phyloP scores from a whole-genome alignment of 2,329 filamentous ascomycete genomes.

The Ophiostoma sp. region DNA sequence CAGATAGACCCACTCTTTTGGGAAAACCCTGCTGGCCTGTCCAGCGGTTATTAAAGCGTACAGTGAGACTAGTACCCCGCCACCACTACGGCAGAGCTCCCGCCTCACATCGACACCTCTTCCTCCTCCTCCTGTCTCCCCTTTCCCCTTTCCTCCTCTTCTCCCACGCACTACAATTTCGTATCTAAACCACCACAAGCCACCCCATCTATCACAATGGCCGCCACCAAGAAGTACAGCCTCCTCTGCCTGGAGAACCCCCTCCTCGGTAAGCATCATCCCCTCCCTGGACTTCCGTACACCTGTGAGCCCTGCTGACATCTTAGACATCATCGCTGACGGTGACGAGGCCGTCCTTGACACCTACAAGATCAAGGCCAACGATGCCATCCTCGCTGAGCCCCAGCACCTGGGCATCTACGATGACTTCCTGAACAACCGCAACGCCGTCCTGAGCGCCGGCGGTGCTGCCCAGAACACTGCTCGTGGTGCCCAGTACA shows the following conservation, averaged over 20 bases:
- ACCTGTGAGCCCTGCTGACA: background rate
- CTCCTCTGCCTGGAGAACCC: slow-evolving; percentile 96
- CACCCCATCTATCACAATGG: slow-evolving; percentile 49
- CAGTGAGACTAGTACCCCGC: slow-evolving; percentile 8
- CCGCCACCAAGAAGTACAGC: slow-evolving; percentile 61
- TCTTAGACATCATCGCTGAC: slow-evolving; percentile 77
- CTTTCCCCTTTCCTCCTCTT: background rate
- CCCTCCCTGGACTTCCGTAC: background rate
- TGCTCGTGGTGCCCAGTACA: slow-evolving; percentile 91
- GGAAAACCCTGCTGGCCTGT: slow-evolving; percentile 25
- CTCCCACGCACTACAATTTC: background rate
- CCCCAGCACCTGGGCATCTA: slow-evolving; percentile 84
- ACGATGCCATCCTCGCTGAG: slow-evolving; percentile 95
- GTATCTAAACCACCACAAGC: background rate
- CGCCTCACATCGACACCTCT: slow-evolving; percentile 1
- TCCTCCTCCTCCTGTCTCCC: background rate
- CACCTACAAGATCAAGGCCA: slow-evolving; percentile 90
- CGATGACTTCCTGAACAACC: slow-evolving; percentile 89
- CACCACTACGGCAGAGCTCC: background rate
- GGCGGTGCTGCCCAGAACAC: slow-evolving; percentile 97
- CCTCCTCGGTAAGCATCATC: slow-evolving; percentile 64
- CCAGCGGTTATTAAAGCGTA: background rate
- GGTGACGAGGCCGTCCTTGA: slow-evolving; percentile 79
- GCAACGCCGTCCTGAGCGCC: slow-evolving; percentile 87
- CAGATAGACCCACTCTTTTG: slow-evolving; percentile 20